These are phyloP conservation scores for Cladosporium colombiae DNA, from an alignment of 2,329 filamentous ascomycete genomes.

Conservation along the genomic window DNA sequence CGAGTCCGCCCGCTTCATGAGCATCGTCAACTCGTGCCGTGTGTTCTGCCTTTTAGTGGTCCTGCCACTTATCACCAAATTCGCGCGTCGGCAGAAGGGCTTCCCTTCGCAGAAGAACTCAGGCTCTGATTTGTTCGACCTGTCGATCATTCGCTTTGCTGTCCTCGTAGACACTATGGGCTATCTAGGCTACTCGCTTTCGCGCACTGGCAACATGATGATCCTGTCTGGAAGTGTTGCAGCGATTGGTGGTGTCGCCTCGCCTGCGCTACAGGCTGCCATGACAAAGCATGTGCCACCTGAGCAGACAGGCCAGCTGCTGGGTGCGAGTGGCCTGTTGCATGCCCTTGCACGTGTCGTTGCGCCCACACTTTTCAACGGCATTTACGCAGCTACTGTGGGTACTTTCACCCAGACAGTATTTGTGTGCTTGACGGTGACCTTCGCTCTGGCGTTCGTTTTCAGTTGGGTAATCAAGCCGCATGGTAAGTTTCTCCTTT, in stretches of 20 bases:
- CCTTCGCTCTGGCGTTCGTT: conserved; percentile 67
- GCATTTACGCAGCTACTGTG: conserved; percentile 82
- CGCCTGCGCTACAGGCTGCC: conserved; percentile 78
- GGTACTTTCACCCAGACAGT: conserved; percentile 76
- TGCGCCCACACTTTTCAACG: conserved; percentile 79
- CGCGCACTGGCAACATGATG: conserved; percentile 64
- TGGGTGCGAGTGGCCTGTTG: conserved; percentile 83
- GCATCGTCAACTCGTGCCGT: conserved; percentile 73
- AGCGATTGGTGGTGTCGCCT: conserved; percentile 78
- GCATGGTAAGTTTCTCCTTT: conserved; percentile 65
- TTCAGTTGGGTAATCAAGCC: conserved; percentile 72
- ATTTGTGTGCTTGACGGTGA: conserved; percentile 69
- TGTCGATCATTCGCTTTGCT: conserved; percentile 72
- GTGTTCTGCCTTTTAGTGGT: conserved; percentile 73
- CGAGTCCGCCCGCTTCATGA: conserved; percentile 79
- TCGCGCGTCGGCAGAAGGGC: conserved; percentile 63
- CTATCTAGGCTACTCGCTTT: conserved; percentile 71
- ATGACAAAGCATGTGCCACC: conserved; percentile 89
- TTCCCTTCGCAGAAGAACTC: conserved; percentile 52
- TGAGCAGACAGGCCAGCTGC: conserved; percentile 78
- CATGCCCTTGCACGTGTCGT: conserved; percentile 80
- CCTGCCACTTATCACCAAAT: conserved; percentile 74
- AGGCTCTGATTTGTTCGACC: conserved; percentile 76
- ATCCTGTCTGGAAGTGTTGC: conserved; percentile 71
- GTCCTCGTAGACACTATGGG: conserved; percentile 76